Evolutionary conservation across 2,329 filamentous ascomycete species (phyloP).

Genomic region (Aspergillus sp.): DNA sequence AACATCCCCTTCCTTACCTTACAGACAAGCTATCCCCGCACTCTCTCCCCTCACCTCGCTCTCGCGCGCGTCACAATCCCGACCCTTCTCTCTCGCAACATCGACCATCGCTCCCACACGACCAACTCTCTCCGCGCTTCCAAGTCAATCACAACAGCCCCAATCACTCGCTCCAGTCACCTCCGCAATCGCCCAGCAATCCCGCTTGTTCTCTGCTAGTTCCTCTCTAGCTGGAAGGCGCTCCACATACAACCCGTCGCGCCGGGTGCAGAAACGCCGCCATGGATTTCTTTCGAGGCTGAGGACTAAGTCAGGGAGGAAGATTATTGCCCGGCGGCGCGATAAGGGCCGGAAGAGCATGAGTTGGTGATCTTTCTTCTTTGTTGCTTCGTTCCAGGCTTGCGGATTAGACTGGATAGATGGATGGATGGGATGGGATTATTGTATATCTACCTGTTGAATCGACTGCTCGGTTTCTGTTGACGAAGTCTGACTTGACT

Average conservation of each 20-base stretch:
- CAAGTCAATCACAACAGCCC: slow-evolving; percentile 6
- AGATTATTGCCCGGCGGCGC: slow-evolving; percentile 54
- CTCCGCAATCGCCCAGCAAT: slow-evolving; percentile 20
- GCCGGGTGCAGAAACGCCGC: slow-evolving; percentile 60
- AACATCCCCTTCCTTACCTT: not conserved
- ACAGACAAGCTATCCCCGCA: slow-evolving; percentile 1
- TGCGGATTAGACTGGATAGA: not conserved
- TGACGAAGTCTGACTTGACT: not conserved
- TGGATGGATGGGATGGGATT: not conserved
- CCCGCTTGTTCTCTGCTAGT: slow-evolving; percentile 46
- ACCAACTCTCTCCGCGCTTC: slow-evolving; percentile 10
- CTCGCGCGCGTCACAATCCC: slow-evolving; percentile 13
- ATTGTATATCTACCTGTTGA: not conserved
- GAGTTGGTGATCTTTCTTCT: slow-evolving; percentile 48
- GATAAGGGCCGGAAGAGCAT: slow-evolving; percentile 54
- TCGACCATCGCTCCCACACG: not conserved
- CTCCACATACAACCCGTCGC: slow-evolving; percentile 60
- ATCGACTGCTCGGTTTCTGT: slow-evolving; percentile 2
- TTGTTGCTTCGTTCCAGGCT: not conserved
- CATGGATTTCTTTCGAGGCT: slow-evolving; percentile 60
- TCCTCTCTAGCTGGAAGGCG: slow-evolving; percentile 46
- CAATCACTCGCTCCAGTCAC: slow-evolving; percentile 1
- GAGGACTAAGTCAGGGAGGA: slow-evolving; percentile 53
- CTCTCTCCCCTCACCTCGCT: not conserved
- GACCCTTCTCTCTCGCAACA: slow-evolving; percentile 15